Base-by-base conservation (phyloP, 2,329 filamentous ascomycete genomes). In the Neopestalotiopsis clavispora region DNA sequence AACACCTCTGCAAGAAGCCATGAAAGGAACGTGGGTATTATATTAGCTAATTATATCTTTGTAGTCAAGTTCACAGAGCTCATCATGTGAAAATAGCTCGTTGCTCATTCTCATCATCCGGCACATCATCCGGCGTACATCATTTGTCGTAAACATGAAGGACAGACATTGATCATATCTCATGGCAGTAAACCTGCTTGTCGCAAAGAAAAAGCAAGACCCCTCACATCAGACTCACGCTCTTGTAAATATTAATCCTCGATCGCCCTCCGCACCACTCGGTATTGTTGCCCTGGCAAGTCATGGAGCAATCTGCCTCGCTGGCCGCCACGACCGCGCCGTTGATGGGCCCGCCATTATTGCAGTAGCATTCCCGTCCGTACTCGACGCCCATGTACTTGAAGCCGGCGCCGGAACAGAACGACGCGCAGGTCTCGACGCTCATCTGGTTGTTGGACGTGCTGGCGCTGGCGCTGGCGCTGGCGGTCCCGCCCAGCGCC, bases 381-480 rank as follows among this genome's bases (percentile, higher is more conserved):
- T 71, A 74, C 65, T 73, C 72, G n/a, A 72, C 70, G 20, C 72
- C 72, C 69, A 74, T 73, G 60, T 72, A 74, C 45, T 38, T 45
- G 63, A 71, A 73, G 4, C 67, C 65, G 38, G 70, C 70, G 3
- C 66, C 68, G 4, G 38, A 13, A 34, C 72, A 73, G 49, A 70
- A 74, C 20, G 67, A 65, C 38, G 68, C 70, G 60, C 72, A 74
- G 30, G 17, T 67, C 68, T 74, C 67, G 10, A 71, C 67, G 6
- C 69, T 73, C 67, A 72, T 67, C 20, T 49, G 69, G 17, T 32
- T 32, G 49, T 67, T 42, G n/a, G 14, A 65, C 13, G 69, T 70
- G 23, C 65, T 69, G 4, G 68, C 28, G 23, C 63, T 67, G 4
- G 68, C 28, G 23, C 63, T 67, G 4, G 60, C 63, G 28, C 66